A percentile compares a stretch with the other conserved stretches of the same genome.
These are phyloP conservation scores for Phalaenopsis hybrid DNA, from an alignment of 116 monocot genomes.

Conservation along the genomic window DNA sequence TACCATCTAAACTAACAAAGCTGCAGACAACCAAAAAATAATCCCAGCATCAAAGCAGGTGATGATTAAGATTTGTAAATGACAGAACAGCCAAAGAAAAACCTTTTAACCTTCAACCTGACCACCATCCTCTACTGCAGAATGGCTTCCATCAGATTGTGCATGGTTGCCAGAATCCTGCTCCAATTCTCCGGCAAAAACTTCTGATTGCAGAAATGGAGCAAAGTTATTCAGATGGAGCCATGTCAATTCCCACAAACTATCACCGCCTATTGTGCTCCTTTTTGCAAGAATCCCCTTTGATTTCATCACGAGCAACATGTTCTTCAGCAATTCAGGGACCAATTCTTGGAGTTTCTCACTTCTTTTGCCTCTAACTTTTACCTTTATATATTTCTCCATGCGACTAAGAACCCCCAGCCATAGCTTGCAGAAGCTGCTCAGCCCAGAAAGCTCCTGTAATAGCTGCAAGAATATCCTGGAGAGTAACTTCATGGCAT, in stretches of 20 bases:
- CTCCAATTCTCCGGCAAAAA: constrained; percentile 18
- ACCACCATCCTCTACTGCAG: neutral
- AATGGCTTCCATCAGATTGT: constrained; percentile 3
- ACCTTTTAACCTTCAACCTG: neutral
- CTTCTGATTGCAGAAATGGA: constrained; percentile 46
- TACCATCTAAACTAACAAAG: too few relatives aligned
- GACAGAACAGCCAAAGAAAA: neutral
- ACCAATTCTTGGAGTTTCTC: constrained; percentile 81
- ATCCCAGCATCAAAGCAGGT: too few relatives aligned
- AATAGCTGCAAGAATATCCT: constrained; percentile 63
- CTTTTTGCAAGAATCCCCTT: constrained; percentile 56
- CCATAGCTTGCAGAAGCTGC: constrained; percentile 79
- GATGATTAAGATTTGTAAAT: too few relatives aligned
- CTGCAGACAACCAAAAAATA: too few relatives aligned
- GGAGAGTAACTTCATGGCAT: constrained; percentile 54
- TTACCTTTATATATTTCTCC: constrained; percentile 80
- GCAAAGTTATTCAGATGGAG: constrained; percentile 71
- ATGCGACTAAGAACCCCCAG: constrained; percentile 60
- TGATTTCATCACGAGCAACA: constrained; percentile 68
- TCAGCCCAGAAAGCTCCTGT: constrained; percentile 46
- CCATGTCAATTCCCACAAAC: constrained; percentile 82
- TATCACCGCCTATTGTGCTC: constrained; percentile 53
- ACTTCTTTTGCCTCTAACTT: constrained; percentile 67
- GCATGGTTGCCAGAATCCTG: neutral
- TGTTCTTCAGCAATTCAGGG: constrained; percentile 75